Evolutionary conservation across 352 stramenopile species (phyloP).

Genomic region (Aphanomyces euteiches): DNA sequence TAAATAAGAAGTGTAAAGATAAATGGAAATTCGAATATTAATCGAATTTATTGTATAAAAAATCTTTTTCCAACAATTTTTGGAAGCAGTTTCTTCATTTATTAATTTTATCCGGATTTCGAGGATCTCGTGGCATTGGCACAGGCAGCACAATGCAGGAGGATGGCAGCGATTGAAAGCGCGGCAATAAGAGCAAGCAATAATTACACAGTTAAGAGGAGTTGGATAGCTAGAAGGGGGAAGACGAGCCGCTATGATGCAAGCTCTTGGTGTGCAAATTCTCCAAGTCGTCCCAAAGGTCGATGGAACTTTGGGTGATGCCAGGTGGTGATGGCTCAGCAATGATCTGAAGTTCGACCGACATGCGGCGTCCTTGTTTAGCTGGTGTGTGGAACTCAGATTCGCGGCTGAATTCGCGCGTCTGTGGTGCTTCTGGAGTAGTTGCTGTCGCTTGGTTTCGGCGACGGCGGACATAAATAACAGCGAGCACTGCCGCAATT

Average conservation of each 20-base stretch:
- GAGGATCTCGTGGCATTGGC: too few species aligned
- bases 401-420: constrained; percentile 9
- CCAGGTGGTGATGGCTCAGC: background rate
- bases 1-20: too few species aligned
- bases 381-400: background rate
- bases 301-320: background rate
- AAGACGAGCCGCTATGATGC: background rate
- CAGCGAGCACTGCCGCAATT: background rate
- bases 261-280: background rate
- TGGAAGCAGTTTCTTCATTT: too few species aligned
- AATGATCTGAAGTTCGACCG: background rate
- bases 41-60: too few species aligned
- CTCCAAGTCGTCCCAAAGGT: constrained; percentile 8
- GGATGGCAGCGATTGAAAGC: too few species aligned
- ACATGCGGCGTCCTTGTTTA: background rate
- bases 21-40: too few species aligned
- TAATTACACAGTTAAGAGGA: too few species aligned
- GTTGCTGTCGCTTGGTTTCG: background rate
- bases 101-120: too few species aligned
- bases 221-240: background rate
- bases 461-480: constrained; percentile 6
- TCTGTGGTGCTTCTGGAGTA: background rate
- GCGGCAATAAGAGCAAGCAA: too few species aligned
- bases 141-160: too few species aligned
- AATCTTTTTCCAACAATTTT: too few species aligned